A percentile compares a stretch with the other conserved stretches of the same genome.
Evolutionary conservation across 345 rosid genomes (phyloP).

Genomic region (Populus ilicifolia): DNA sequence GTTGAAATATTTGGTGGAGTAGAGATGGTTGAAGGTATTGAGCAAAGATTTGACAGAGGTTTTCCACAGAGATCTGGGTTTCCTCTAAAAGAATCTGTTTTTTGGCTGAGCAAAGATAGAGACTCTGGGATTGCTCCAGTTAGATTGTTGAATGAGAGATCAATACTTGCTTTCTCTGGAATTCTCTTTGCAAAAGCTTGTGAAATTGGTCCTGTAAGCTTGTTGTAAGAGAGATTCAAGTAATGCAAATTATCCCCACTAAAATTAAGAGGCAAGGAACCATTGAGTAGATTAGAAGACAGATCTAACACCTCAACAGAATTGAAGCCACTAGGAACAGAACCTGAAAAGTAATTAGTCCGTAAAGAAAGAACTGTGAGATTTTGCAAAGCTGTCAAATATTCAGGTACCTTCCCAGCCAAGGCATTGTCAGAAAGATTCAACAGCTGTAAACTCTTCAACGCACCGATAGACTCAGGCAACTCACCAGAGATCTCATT

Average conservation of each 20-base stretch:
- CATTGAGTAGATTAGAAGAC: constrained; percentile 75
- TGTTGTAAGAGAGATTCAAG: constrained; percentile 74
- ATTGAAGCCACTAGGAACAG: constrained; percentile 49
- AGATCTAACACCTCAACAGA: constrained; percentile 59
- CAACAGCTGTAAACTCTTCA: constrained; percentile 46
- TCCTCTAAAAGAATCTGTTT: constrained; percentile 49
- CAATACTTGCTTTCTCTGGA: constrained; percentile 54
- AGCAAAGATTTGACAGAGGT: constrained; percentile 70
- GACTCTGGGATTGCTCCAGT: constrained; percentile 76
- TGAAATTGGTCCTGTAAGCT: constrained; percentile 55
- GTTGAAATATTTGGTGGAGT: constrained; percentile 61
- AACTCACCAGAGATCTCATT: constrained; percentile 66
- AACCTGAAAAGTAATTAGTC: constrained; percentile 58
- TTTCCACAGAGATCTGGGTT: constrained; percentile 73
- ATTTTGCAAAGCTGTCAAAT: constrained; percentile 44
- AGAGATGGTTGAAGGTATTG: constrained; percentile 72
- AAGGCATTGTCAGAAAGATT: constrained; percentile 79
- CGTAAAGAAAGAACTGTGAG: constrained; percentile 61
- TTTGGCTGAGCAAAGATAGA: constrained; percentile 52
- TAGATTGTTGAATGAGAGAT: constrained; percentile 79
- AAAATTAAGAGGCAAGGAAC: constrained; percentile 56
- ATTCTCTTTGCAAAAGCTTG: constrained; percentile 50
- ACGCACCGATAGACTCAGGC: constrained; percentile 40
- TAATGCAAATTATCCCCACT: constrained; percentile 53
- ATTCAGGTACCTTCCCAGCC: constrained; percentile 54